Conservation (phyloP, 345 rosid genomes). For the Boechera retrofracta region DNA sequence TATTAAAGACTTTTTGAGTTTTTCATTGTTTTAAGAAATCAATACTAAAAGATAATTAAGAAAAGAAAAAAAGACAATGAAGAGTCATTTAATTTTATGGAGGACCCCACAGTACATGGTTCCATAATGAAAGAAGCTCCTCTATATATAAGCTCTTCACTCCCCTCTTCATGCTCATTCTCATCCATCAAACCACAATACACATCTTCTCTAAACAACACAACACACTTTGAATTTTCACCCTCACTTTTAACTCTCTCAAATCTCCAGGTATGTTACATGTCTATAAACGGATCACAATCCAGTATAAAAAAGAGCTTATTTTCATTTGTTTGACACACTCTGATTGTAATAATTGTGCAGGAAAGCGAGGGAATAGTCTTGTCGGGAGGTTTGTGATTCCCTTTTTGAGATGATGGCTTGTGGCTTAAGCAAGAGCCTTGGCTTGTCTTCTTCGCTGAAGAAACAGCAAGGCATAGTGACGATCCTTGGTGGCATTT, state of each 20-base stretch:
- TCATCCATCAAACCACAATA: slow-evolving; percentile 32
- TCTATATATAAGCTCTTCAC: slow-evolving; percentile 51
- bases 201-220: slow-evolving; percentile 28
- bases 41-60: background rate
- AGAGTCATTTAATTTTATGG: slow-evolving; percentile 45
- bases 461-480: slow-evolving; percentile 75
- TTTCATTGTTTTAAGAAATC: background rate
- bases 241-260: slow-evolving; percentile 1
- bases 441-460: slow-evolving; percentile 53
- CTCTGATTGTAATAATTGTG: slow-evolving; percentile 23
- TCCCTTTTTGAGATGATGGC: slow-evolving; percentile 48
- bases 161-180: slow-evolving; percentile 37
- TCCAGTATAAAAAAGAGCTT: background rate
- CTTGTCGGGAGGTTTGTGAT: background rate
- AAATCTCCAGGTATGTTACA: slow-evolving; percentile 32
- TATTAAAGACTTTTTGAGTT: background rate
- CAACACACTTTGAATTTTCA: slow-evolving; percentile 12
- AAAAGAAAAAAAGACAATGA: background rate
- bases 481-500: slow-evolving; percentile 64
- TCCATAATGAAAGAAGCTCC: slow-evolving; percentile 49
- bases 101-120: slow-evolving; percentile 72
- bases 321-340: slow-evolving; percentile 34
- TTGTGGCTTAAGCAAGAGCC: slow-evolving; percentile 52
- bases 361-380: slow-evolving; percentile 43
- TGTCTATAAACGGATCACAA: background rate